Conservation (phyloP, 345 rosid genomes). For the Anacardium occidentale region DNA sequence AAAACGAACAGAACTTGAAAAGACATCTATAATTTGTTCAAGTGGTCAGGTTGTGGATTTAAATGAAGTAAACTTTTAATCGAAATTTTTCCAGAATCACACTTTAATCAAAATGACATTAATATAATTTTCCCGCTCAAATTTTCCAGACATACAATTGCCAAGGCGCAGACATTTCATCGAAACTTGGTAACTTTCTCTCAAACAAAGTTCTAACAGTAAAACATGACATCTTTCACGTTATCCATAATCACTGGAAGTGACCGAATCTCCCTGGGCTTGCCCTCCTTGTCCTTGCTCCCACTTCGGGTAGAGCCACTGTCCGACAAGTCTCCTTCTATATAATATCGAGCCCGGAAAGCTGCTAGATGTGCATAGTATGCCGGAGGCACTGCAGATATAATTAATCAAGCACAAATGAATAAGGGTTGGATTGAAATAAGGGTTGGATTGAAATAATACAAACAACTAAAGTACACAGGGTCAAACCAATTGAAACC, state of each 20-base stretch:
- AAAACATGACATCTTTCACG: slow-evolving; percentile 43
- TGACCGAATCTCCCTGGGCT: slow-evolving; percentile 7
- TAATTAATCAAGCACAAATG: neutral
- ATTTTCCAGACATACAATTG: too few species aligned
- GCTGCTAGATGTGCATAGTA: slow-evolving; percentile 53
- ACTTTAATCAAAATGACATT: neutral
- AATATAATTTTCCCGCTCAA: neutral
- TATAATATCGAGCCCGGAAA: slow-evolving; percentile 43
- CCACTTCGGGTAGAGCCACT: slow-evolving; percentile 10
- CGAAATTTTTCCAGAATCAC: too few species aligned
- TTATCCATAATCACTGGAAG: slow-evolving; percentile 45
- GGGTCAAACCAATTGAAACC: slow-evolving; percentile 55
- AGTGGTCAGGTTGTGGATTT: too few species aligned
- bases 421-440: neutral
- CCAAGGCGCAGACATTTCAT: neutral
- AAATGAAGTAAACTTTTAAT: too few species aligned
- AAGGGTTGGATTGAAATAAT: too few species aligned
- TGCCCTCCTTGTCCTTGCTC: neutral
- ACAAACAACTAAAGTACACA: neutral
- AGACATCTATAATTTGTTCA: too few species aligned
- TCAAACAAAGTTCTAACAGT: slow-evolving; percentile 23
- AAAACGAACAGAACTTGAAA: too few species aligned
- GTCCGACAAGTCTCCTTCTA: slow-evolving; percentile 29
- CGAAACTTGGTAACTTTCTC: neutral
- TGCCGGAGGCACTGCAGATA: slow-evolving; percentile 58